phyloP scores from a whole-genome alignment of 2,329 filamentous ascomycete species.

The Chaetomiaceae sp. region DNA sequence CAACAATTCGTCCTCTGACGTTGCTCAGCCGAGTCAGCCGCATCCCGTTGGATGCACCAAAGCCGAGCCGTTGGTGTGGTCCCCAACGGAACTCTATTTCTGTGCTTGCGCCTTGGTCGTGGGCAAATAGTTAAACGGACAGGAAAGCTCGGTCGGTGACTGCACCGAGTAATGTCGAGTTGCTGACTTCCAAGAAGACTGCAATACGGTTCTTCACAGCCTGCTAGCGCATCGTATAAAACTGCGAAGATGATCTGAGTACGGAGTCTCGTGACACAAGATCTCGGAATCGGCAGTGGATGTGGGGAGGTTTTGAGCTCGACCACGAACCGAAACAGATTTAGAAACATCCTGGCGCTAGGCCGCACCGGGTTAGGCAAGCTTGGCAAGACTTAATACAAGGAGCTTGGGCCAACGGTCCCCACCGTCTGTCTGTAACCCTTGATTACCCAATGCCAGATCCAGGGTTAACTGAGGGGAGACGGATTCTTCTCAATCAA shows the following conservation, averaged over 20 bases:
- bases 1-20: constrained; percentile 14
- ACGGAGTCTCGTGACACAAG: not conserved
- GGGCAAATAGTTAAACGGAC: no score
- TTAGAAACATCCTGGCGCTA: constrained; percentile 5
- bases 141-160: not conserved
- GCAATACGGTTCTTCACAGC: no score
- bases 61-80: constrained; percentile 3
- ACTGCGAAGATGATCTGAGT: no score
- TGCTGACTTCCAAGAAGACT: not conserved
- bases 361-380: not conserved
- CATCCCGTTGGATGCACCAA: not conserved
- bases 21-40: constrained; percentile 16
- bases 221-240: no score
- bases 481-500: not conserved
- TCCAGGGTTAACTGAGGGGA: not conserved
- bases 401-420: not conserved
- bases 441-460: constrained; percentile 11
- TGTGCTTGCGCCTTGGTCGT: not conserved
- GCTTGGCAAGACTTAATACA: no score
- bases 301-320: not conserved
- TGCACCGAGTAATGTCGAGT: not conserved
- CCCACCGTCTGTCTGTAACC: not conserved
- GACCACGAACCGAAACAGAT: not conserved
- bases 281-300: not conserved
- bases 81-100: not conserved